Percentiles rank a stretch among this genome's conserved stretches.
These are phyloP conservation scores for Paxillus rubicundulus DNA, from an alignment of 768 basidiomycete species.

Conservation along the genomic window DNA sequence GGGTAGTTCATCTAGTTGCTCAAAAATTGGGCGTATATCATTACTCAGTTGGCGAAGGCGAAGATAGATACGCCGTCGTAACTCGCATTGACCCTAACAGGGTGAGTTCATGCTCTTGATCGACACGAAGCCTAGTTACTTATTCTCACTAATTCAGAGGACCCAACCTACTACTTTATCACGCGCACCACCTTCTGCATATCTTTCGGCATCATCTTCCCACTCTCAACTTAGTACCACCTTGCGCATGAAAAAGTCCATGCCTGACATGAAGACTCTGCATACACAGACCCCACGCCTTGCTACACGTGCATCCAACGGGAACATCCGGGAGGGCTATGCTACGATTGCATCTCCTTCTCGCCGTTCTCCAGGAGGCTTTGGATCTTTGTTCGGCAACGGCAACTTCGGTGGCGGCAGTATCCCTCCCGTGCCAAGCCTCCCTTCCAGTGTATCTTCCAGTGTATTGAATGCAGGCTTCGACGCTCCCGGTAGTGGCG, in stretches of 20 bases:
- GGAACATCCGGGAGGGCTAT: conserved; percentile 84
- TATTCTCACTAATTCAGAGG: conserved; percentile 26
- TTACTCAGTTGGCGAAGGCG: conserved; percentile 89
- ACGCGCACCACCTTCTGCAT: conserved; percentile 79
- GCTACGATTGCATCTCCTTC: conserved; percentile 84
- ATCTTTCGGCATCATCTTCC: conserved; percentile 56
- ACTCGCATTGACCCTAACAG: conserved; percentile 84
- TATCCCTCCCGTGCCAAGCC: conserved; percentile 77
- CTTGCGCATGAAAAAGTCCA: conserved; percentile 93
- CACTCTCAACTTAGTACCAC: conserved; percentile 44
- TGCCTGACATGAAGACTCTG: conserved; percentile 94
- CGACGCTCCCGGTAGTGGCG: conserved; percentile 43
- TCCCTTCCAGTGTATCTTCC: conserved; percentile 54
- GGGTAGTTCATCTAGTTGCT: conserved; percentile 93
- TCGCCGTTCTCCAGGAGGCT: conserved; percentile 69
- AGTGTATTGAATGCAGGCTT: conserved; percentile 44
- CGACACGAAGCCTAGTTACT: conserved; percentile 7
- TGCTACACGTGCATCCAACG: conserved; percentile 78
- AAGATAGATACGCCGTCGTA: conserved; percentile 91
- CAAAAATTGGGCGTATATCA: conserved; percentile 96
- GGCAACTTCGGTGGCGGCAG: conserved; percentile 35
- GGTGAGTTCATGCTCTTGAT: conserved; percentile 43
- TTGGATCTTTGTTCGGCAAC: conserved; percentile 67
- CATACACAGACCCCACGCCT: conserved; percentile 79
- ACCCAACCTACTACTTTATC: conserved; percentile 62